Base-by-base conservation (phyloP, 2,329 filamentous ascomycete species). In the Apiospora aurea region DNA sequence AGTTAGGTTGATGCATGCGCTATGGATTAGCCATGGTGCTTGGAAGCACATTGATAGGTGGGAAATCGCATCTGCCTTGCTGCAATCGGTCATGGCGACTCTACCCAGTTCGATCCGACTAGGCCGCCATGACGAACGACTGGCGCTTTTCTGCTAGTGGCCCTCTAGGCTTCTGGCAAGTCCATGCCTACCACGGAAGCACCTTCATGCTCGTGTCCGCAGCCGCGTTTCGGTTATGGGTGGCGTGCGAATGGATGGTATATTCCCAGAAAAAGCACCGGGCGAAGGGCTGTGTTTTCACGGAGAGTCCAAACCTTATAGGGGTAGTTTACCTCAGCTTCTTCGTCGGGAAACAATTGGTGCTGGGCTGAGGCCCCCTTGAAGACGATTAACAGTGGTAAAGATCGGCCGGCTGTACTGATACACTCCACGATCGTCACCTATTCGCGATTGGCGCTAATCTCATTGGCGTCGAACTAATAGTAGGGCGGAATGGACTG, bases 401-500 rank as follows among this genome's bases (percentile, higher is more conserved):
- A 38, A 38, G 38, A 38, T 38, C 38, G 38, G 38, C 38, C 38
- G 38, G 8, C 38, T 38, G 38, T 38, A 38, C 38, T 38, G 38
- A 38, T 38, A 38, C 38, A 38, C 46, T 47, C 46, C 46, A 47
- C 46, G 46, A 47, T 47, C 46, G 46, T 47, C 46, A 47, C 16
- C 46, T 47, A 47, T 47, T 47, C 46, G 46, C 46, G 46, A 47
- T 47, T 47, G 46, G 46, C 46, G 46, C 46, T 47, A 47, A 47
- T 47, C 46, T 47, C 46, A 47, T 47, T 18, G 46, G 46, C 46
- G 46, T 47, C 21, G 46, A 47, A 47, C 46, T 47, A 47, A 47
- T 47, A 47, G 46, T 47, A 47, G 46, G 47, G 47, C 47, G 47
- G 47, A 51, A 51, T 51, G 47, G 47, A 51, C 47, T 51, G 47